Evolutionary conservation across 768 basidiomycete species (phyloP).

Genomic region (Crucibulum laeve): DNA sequence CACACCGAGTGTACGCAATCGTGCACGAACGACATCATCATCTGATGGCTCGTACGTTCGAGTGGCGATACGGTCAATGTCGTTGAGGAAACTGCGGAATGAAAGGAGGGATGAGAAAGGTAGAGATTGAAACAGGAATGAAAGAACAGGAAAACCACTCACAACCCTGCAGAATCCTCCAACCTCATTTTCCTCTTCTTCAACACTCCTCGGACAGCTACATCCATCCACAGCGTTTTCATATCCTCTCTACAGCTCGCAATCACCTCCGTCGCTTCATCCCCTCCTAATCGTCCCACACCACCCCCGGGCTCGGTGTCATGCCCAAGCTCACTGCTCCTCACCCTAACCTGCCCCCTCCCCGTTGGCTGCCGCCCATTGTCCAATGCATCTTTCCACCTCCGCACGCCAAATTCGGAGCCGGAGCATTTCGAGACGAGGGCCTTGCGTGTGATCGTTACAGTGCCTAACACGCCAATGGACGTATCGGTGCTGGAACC

Average conservation of each 20-base stretch:
- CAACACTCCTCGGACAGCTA: slow-evolving; percentile 40
- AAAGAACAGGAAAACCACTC: slow-evolving; percentile 12
- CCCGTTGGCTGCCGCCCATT: slow-evolving; percentile 3
- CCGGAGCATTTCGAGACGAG: slow-evolving; percentile 3
- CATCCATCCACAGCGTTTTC: slow-evolving; percentile 54
- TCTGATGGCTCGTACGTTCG: slow-evolving; percentile 50
- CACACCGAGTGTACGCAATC: slow-evolving; percentile 65
- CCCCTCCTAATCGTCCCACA: slow-evolving; percentile 7
- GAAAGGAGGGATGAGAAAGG: no score
- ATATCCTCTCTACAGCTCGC: slow-evolving; percentile 49
- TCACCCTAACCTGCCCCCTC: not conserved
- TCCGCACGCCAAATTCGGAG: slow-evolving; percentile 23
- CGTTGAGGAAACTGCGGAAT: slow-evolving; percentile 57
- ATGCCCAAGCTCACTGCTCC: slow-evolving; percentile 2
- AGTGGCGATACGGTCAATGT: slow-evolving; percentile 55
- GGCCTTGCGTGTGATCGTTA: slow-evolving; percentile 4
- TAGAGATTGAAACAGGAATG: no score
- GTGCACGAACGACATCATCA: slow-evolving; percentile 66
- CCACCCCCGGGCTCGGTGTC: not conserved
- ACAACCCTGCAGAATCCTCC: slow-evolving; percentile 62
- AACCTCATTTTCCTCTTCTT: slow-evolving; percentile 42
- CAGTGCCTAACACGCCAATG: no score
- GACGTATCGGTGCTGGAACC: slow-evolving; percentile 4
- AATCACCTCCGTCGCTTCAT: slow-evolving; percentile 47
- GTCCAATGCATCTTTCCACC: slow-evolving; percentile 18